Conservation (phyloP, 2,329 filamentous ascomycete genomes). For the Fusarium torreyae region DNA sequence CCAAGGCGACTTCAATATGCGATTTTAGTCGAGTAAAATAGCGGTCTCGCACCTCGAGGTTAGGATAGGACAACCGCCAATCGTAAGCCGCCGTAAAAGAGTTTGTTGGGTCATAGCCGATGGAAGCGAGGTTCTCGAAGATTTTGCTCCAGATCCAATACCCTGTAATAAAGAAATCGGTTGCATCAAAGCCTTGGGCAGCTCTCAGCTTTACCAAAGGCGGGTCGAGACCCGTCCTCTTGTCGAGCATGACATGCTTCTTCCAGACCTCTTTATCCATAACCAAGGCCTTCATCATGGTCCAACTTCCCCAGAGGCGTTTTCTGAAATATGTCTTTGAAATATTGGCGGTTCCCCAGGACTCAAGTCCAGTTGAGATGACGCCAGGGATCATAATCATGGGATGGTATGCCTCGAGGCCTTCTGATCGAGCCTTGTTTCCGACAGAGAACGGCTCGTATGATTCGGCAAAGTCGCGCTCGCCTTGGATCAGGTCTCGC, state of each 20-base stretch:
- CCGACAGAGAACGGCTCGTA: slow-evolving; percentile 97
- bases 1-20: slow-evolving; percentile 87
- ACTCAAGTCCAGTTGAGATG: slow-evolving; percentile 96
- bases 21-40: slow-evolving; percentile 94
- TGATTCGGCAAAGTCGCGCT: slow-evolving; percentile 84
- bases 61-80: slow-evolving; percentile 92
- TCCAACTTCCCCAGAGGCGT: slow-evolving; percentile 97
- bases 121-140: slow-evolving; percentile 93
- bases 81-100: slow-evolving; percentile 83
- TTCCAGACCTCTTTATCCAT: slow-evolving; percentile 97
- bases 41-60: slow-evolving; percentile 90
- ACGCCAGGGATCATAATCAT: slow-evolving; percentile 98
- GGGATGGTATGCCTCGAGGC: slow-evolving; percentile 85
- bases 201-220: slow-evolving; percentile 91
- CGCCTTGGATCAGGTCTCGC: slow-evolving; percentile 86
- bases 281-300: slow-evolving; percentile 96
- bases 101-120: slow-evolving; percentile 92
- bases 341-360: slow-evolving; percentile 90
- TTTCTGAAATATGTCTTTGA: slow-evolving; percentile 95
- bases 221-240: slow-evolving; percentile 90
- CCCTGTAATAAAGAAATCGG: slow-evolving; percentile 91
- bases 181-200: slow-evolving; percentile 96
- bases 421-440: slow-evolving; percentile 84
- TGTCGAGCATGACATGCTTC: slow-evolving; percentile 96
- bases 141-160: slow-evolving; percentile 99